Conservation (phyloP, 805 yeast species). For the Lipomyces mesembrius region DNA sequence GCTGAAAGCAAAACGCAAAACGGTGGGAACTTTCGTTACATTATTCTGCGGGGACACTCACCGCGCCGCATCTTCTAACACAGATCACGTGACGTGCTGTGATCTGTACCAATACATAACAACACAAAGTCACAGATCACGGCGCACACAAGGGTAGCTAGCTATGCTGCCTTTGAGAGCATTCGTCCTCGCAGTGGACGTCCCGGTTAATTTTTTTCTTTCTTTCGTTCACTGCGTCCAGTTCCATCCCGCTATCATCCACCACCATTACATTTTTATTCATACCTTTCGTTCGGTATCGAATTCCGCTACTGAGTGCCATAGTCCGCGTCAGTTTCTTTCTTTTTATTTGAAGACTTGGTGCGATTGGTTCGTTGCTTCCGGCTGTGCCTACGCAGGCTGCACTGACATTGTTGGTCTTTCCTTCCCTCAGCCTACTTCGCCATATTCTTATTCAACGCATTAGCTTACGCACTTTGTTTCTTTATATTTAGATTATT, state of each 20-base stretch:
- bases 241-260: constrained; percentile 12
- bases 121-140: constrained; percentile 26
- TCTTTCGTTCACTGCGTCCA: constrained; percentile 15
- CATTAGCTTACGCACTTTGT: neutral
- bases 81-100: constrained; percentile 3
- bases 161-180: constrained; percentile 7
- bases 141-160: neutral
- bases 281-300: constrained; percentile 4
- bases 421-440: neutral
- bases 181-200: neutral
- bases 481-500: neutral
- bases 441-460: neutral
- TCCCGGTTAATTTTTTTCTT: constrained; percentile 31
- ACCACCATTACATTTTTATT: constrained; percentile 14
- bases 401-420: neutral
- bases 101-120: constrained; percentile 9
- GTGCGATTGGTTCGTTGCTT: constrained; percentile 12
- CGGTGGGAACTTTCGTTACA: neutral
- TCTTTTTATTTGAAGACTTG: constrained; percentile 4
- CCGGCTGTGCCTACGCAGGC: constrained; percentile 5
- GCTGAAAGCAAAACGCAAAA: neutral
- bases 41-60: neutral
- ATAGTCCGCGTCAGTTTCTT: constrained; percentile 3
- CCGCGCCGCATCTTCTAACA: neutral
- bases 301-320: constrained; percentile 8